Evolutionary conservation across 257 asterid genomes (phyloP), one percentile per base, ranked within the genome.

Genomic region (Anisodus tanguticus): DNA sequence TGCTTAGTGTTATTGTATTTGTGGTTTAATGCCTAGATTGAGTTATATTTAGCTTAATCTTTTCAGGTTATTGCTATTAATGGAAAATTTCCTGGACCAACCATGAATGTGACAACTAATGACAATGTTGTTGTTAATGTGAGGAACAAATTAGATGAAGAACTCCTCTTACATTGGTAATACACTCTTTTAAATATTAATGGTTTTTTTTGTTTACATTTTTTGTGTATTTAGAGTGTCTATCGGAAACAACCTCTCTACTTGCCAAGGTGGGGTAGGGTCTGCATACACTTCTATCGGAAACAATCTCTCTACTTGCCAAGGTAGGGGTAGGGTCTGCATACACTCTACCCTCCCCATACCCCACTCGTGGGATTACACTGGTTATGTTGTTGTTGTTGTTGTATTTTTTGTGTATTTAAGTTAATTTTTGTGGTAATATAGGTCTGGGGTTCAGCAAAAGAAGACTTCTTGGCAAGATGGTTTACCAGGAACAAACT

Each of bases 41-140:
- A 84, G 51, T 85, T 84, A 82, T 64, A 67, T 78, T 83, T 85
- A 77, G 78, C 85, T 15, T 77, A 77, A 26, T 35, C 77, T 37
- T 63, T 92, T 91, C 94, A 96, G 99, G 99, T 96, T 80, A 96
- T 96, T 91, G 99, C 98, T 85, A 83, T 96, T 7, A 96, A 96
- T 91, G 97, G 97, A 54, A 86, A 93, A 71, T 96, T 94, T 83
- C 98, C 99, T 5, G 98, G 98, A 45, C 97, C 98, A 11, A 84
- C 91, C 12, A 66, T 96, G 37, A 96, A 96, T 88, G 92, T 93
- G 60, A 96, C 99, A 60, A 94, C 99, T 79, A 94, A 96, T 87
- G 81, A 96, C 93, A 90, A 93, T 87, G 93, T 96, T 87, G 89
- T 89, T 84, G 93, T 96, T 86, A 92, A 93, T 87, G 98, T 96